A percentile compares a stretch with the other conserved stretches of the same genome.
Evolutionary conservation across 352 stramenopile species (phyloP).

Genomic region (Globisporangium nagaii): DNA sequence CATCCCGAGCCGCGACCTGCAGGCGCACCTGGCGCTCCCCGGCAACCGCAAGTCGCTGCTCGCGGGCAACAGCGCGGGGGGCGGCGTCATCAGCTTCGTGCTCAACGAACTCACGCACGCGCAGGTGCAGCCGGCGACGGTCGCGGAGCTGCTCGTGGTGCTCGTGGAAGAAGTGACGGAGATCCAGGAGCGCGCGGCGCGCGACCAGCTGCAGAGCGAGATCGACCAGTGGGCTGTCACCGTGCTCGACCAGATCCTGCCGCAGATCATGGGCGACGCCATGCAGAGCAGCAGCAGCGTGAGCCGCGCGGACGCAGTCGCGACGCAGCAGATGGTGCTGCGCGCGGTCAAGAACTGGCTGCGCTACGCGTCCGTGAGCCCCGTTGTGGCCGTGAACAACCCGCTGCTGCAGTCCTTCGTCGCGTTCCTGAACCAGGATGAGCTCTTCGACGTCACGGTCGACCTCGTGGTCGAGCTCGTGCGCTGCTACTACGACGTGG

Average conservation of each 20-base stretch:
- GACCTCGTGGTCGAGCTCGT: constrained; percentile 83
- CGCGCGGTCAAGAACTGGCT: constrained; percentile 61
- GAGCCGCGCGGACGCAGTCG: constrained; percentile 15
- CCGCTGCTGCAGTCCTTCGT: constrained; percentile 63
- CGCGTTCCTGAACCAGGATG: constrained; percentile 55
- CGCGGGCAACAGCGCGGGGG: not conserved
- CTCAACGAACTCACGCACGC: constrained; percentile 38
- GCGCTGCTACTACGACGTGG: constrained; percentile 41
- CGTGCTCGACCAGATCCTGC: constrained; percentile 61
- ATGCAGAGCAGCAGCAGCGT: constrained; percentile 11
- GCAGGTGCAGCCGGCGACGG: constrained; percentile 26
- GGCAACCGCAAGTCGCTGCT: constrained; percentile 9
- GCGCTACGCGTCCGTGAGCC: constrained; percentile 37
- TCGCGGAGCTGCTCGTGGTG: constrained; percentile 61
- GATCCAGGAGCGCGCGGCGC: constrained; percentile 35
- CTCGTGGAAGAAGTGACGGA: constrained; percentile 59
- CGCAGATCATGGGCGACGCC: constrained; percentile 70
- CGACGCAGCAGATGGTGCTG: constrained; percentile 54
- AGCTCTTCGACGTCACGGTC: constrained; percentile 80
- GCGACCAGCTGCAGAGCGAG: constrained; percentile 54
- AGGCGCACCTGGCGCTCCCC: constrained; percentile 9
- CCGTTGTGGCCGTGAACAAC: constrained; percentile 49
- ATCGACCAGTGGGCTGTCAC: constrained; percentile 49
- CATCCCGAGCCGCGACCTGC: constrained; percentile 35
- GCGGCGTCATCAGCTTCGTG: constrained; percentile 50